A percentile compares a stretch with the other conserved stretches of the same genome.
These are phyloP conservation scores for Daldinia eschscholtzii DNA, from an alignment of 2,329 filamentous ascomycete species.

Conservation along the genomic window DNA sequence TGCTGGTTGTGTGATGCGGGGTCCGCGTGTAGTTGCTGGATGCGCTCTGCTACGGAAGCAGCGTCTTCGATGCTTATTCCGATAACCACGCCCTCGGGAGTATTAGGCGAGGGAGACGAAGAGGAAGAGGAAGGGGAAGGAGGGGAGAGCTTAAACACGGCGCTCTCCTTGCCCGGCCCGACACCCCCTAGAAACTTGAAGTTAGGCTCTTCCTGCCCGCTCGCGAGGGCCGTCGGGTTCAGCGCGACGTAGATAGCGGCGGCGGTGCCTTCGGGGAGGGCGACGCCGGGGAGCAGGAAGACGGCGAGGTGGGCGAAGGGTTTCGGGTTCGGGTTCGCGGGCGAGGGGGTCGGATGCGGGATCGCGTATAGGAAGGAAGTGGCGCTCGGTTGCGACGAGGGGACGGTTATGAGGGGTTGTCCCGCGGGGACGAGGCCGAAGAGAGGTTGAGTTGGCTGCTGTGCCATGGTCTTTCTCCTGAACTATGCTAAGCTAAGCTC, in stretches of 20 bases:
- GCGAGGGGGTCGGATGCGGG: constrained; percentile 55
- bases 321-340: constrained; percentile 49
- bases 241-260: constrained; percentile 89
- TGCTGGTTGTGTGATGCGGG: too few relatives aligned
- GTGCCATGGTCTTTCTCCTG: constrained; percentile 15
- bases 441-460: constrained; percentile 55
- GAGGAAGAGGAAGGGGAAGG: constrained; percentile 24
- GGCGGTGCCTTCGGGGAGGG: constrained; percentile 79
- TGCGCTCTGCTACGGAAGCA: constrained; percentile 71
- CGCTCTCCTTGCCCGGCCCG: constrained; percentile 89
- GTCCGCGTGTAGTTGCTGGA: constrained; percentile 48
- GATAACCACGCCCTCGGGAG: constrained; percentile 68
- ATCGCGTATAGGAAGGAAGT: constrained; percentile 66
- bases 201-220: constrained; percentile 62
- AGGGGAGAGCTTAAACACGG: constrained; percentile 80
- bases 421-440: constrained; percentile 73
- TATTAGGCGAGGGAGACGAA: constrained; percentile 19
- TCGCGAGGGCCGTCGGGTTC: constrained; percentile 54
- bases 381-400: constrained; percentile 61
- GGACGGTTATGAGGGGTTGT: constrained; percentile 67
- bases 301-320: constrained; percentile 86
- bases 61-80: constrained; percentile 87
- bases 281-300: constrained; percentile 84
- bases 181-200: constrained; percentile 92
- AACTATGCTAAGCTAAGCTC: background rate